Evolutionary conservation across 176 grass and related monocot species (phyloP).

Genomic region (Phyllostachys edulis): DNA sequence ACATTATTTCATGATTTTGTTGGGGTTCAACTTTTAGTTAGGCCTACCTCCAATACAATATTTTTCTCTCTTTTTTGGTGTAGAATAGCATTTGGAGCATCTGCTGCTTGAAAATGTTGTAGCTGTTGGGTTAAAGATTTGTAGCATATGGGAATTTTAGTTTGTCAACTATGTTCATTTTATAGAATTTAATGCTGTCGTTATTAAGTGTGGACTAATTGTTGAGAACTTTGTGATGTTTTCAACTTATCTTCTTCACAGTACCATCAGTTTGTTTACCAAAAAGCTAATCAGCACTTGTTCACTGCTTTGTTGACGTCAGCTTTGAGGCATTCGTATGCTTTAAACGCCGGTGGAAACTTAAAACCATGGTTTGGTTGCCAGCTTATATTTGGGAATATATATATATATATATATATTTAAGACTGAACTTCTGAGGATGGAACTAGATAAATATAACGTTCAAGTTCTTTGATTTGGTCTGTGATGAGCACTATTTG

Average conservation of each 20-base stretch:
- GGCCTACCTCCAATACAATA: neutral
- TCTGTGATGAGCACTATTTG: neutral
- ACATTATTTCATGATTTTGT: neutral
- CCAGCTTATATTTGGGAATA: conserved; percentile 1
- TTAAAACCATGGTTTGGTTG: conserved; percentile 6
- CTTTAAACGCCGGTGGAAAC: neutral
- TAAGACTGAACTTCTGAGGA: neutral
- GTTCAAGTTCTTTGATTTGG: neutral
- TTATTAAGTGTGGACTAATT: neutral
- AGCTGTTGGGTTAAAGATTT: neutral
- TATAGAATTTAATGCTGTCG: neutral
- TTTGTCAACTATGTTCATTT: neutral
- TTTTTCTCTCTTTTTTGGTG: neutral
- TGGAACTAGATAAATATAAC: neutral
- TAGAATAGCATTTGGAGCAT: neutral
- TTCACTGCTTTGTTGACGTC: neutral
- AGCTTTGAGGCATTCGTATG: neutral
- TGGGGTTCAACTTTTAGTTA: neutral
- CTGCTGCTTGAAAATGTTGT: neutral
- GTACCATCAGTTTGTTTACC: no score
- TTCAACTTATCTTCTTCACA: neutral
- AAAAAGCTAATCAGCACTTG: neutral
- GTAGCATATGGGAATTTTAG: neutral
- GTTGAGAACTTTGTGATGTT: neutral
- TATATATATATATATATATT: neutral